Percentiles rank a stretch among this genome's conserved stretches.
These are phyloP conservation scores for Penium margaritaceum DNA, from an alignment of 139 green algal genomes.

Conservation along the genomic window DNA sequence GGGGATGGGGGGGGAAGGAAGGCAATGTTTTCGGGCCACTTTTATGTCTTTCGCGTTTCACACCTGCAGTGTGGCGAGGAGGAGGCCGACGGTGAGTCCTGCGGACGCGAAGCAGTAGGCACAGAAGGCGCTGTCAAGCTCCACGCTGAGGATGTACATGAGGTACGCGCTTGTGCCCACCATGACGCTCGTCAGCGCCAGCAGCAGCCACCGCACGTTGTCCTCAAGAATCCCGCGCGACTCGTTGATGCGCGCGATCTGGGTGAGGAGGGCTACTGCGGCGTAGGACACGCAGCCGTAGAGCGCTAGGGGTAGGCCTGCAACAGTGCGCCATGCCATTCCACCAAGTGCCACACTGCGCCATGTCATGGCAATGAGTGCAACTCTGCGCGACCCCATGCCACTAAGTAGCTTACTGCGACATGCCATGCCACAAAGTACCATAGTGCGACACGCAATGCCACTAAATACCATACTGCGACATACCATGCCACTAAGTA, in stretches of 20 bases:
- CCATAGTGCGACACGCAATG: no score
- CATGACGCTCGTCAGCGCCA: conserved; percentile 51
- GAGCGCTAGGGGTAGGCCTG: conserved; percentile 33
- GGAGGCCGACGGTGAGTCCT: conserved; percentile 49
- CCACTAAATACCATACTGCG: no score
- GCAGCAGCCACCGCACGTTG: conserved; percentile 44
- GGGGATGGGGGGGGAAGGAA: no score
- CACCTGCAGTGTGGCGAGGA: conserved; percentile 26
- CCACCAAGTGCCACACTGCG: background rate
- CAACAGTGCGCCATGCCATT: background rate
- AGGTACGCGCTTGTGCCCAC: conserved; percentile 61
- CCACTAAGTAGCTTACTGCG: background rate
- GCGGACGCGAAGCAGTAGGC: conserved; percentile 63
- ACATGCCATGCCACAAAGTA: no score
- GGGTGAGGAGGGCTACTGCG: conserved; percentile 10
- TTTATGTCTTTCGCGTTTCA: no score
- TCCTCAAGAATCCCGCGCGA: no score
- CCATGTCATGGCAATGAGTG: no score
- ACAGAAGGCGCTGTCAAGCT: conserved; percentile 55
- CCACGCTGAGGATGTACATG: conserved; percentile 57
- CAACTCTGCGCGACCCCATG: background rate
- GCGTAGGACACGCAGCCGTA: conserved; percentile 30
- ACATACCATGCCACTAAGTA: no score
- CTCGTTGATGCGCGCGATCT: background rate
- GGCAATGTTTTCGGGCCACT: no score